Evolutionary conservation across 2,329 filamentous ascomycete species (phyloP).

Genomic region (Tolypocladium inflatum): DNA sequence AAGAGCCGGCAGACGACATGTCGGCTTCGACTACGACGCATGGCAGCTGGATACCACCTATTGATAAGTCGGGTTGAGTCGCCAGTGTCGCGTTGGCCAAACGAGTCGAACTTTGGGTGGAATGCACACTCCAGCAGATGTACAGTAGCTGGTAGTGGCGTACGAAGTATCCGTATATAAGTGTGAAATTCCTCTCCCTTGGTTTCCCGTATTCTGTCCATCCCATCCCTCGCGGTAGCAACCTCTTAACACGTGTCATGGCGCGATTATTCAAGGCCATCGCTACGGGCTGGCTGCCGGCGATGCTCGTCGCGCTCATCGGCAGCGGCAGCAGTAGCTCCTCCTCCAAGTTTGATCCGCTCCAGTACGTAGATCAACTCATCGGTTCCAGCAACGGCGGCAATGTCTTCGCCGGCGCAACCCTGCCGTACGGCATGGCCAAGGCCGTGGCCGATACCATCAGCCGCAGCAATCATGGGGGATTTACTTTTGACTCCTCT

Average conservation of each 20-base stretch:
- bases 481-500: conserved; percentile 42
- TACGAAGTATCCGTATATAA: no score
- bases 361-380: conserved; percentile 25
- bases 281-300: not conserved
- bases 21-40: not conserved
- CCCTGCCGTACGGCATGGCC: conserved; percentile 38
- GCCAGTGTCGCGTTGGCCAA: not conserved
- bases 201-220: not conserved
- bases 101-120: no score
- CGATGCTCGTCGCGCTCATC: not conserved
- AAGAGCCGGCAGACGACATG: not conserved
- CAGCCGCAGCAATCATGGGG: conserved; percentile 41
- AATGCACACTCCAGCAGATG: no score
- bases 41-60: not conserved
- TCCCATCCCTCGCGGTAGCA: not conserved
- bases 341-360: conserved; percentile 16
- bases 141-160: no score
- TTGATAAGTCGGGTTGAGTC: not conserved
- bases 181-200: not conserved
- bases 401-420: conserved; percentile 34
- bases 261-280: not conserved
- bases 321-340: not conserved
- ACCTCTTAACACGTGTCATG: not conserved
- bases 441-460: conserved; percentile 44
- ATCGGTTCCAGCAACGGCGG: conserved; percentile 23